Conservation (phyloP, 495 filamentous ascomycete genomes). For the Beverwykella pulmonaria region DNA sequence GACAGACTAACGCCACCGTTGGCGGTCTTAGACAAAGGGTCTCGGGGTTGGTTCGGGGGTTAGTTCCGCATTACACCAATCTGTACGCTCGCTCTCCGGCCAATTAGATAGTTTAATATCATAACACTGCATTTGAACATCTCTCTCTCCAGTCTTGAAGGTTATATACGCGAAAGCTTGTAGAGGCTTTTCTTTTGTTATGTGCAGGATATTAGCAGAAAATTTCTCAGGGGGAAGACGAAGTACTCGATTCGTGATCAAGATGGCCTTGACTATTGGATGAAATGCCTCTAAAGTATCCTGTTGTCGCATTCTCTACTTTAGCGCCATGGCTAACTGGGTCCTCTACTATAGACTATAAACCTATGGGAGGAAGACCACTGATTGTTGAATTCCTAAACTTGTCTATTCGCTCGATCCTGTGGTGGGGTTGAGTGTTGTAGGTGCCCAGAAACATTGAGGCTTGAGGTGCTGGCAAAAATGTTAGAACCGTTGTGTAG, state of each 20-base stretch:
- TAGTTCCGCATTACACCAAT: neutral
- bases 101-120: neutral
- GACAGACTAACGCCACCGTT: slow-evolving; percentile 3
- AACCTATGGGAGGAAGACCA: neutral
- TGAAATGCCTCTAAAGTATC: too few relatives aligned
- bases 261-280: too few relatives aligned
- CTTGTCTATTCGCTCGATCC: neutral
- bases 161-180: neutral
- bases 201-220: too few relatives aligned
- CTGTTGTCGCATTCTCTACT: too few relatives aligned
- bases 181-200: neutral
- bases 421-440: neutral
- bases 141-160: neutral
- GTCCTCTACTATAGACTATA: too few relatives aligned
- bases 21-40: neutral
- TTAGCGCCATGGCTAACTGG: too few relatives aligned
- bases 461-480: slow-evolving; percentile 9
- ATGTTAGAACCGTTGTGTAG: neutral
- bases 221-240: too few relatives aligned
- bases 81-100: neutral
- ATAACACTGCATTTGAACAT: neutral
- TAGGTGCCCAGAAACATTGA: neutral
- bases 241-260: too few relatives aligned
- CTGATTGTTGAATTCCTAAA: neutral
- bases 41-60: neutral